Percentiles rank a stretch among this genome's conserved stretches.
phyloP scores from a whole-genome alignment of 2,329 filamentous ascomycete genomes.

The Anthostomella pinea region DNA sequence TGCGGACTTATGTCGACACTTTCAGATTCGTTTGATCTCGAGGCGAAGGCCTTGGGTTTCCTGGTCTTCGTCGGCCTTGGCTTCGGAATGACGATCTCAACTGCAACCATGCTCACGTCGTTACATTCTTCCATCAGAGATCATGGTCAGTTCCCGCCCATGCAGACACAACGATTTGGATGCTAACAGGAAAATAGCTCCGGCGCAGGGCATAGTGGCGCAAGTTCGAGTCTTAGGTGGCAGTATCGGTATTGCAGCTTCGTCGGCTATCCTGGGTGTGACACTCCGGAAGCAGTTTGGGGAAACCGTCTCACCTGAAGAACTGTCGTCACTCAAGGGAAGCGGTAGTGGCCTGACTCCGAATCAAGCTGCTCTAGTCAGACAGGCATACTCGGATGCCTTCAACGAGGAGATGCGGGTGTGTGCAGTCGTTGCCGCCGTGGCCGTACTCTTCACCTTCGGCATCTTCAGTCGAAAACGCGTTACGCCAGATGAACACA shows the following conservation, averaged over 20 bases:
- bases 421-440: conserved; percentile 39
- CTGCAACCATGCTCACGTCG: conserved; percentile 44
- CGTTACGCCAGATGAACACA: conserved; percentile 26
- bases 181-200: conserved; percentile 36
- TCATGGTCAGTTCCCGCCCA: conserved; percentile 38
- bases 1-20: conserved; percentile 46
- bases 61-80: conserved; percentile 51
- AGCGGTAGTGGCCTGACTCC: conserved; percentile 20
- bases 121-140: conserved; percentile 42
- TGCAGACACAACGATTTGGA: too few species aligned
- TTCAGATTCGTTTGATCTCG: conserved; percentile 32
- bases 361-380: conserved; percentile 32
- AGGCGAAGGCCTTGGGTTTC: conserved; percentile 47
- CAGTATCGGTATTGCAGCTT: conserved; percentile 53
- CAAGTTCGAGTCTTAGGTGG: conserved; percentile 52
- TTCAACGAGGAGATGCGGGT: conserved; percentile 47
- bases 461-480: conserved; percentile 38
- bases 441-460: conserved; percentile 39
- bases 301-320: conserved; percentile 26
- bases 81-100: conserved; percentile 47
- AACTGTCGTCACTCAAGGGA: conserved; percentile 25
- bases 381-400: conserved; percentile 41
- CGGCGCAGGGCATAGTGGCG: conserved; percentile 51
- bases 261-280: conserved; percentile 43
- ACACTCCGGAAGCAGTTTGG: conserved; percentile 30